Evolutionary conservation across 2,329 filamentous ascomycete genomes (phyloP).

Genomic region (Phaeosphaeriaceae sp.): DNA sequence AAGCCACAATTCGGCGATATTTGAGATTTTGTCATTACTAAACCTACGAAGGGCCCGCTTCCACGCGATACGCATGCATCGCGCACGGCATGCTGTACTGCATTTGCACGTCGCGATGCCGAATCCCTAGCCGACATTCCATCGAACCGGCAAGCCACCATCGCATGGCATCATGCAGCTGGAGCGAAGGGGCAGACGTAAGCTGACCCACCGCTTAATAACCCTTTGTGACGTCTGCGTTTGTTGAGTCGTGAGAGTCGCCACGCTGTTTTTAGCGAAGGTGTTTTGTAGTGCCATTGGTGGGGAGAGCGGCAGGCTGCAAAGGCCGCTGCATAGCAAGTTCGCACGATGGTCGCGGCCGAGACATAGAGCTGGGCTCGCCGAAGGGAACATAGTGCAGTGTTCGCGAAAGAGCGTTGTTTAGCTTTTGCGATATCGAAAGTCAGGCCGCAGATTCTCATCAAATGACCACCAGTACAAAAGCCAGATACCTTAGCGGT

Average conservation of each 20-base stretch:
- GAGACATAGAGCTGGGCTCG: background rate
- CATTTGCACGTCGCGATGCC: slow-evolving; percentile 2
- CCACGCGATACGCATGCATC: slow-evolving; percentile 3
- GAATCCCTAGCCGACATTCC: background rate
- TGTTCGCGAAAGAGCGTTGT: background rate
- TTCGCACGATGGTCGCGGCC: background rate
- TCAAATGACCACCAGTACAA: background rate
- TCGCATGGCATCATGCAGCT: background rate
- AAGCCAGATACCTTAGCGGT: background rate
- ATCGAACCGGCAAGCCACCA: background rate
- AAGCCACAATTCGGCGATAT: background rate
- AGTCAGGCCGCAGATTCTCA: background rate
- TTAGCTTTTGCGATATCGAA: background rate
- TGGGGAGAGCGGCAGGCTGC: background rate
- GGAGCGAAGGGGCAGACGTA: background rate
- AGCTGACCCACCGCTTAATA: slow-evolving; percentile 2
- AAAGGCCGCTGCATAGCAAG: background rate
- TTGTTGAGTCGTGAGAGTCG: background rate
- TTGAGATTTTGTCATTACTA: slow-evolving; percentile 1
- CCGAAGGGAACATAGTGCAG: background rate
- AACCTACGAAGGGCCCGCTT: background rate
- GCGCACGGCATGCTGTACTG: background rate
- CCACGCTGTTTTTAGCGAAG: background rate
- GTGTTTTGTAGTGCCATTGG: background rate
- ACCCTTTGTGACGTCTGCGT: background rate